Percentiles rank a stretch among this genome's conserved stretches.
phyloP scores from a whole-genome alignment of 2,329 filamentous ascomycete species.

The Colletotrichum lupini region DNA sequence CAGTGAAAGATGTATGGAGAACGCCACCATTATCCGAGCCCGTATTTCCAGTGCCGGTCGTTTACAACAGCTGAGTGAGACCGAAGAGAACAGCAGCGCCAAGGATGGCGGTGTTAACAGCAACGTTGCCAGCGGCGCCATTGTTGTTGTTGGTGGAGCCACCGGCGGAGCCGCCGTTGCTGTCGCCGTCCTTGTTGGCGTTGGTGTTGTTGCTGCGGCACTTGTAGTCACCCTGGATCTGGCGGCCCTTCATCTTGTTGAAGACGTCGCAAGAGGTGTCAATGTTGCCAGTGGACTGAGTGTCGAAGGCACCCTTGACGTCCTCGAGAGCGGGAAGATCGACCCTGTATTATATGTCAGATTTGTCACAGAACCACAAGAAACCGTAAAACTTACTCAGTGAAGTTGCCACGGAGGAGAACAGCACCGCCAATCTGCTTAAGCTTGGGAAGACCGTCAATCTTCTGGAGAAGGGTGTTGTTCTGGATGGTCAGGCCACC shows the following conservation, averaged over 20 bases:
- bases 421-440: conserved; percentile 81
- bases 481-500: conserved; percentile 90
- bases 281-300: conserved; percentile 74
- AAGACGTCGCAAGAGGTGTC: conserved; percentile 64
- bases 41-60: conserved; percentile 8
- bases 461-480: conserved; percentile 78
- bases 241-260: conserved; percentile 53
- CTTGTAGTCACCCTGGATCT: conserved; percentile 59
- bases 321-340: conserved; percentile 73
- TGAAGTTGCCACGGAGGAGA: conserved; percentile 86
- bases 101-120: conserved; percentile 60
- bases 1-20: conserved; percentile 37
- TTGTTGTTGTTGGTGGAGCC: conserved; percentile 44
- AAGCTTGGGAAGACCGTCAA: conserved; percentile 77
- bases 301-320: conserved; percentile 78
- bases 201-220: conserved; percentile 64
- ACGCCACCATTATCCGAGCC: conserved; percentile 37
- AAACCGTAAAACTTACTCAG: conserved; percentile 49
- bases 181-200: conserved; percentile 60
- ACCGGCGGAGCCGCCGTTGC: conserved; percentile 43
- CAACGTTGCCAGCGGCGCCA: conserved; percentile 56
- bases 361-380: background rate
- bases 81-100: conserved; percentile 59
- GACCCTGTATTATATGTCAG: conserved; percentile 63
- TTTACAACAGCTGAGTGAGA: conserved; percentile 65